Conservation (phyloP, 2,329 filamentous ascomycete species). For the Fusarium sp. region DNA sequence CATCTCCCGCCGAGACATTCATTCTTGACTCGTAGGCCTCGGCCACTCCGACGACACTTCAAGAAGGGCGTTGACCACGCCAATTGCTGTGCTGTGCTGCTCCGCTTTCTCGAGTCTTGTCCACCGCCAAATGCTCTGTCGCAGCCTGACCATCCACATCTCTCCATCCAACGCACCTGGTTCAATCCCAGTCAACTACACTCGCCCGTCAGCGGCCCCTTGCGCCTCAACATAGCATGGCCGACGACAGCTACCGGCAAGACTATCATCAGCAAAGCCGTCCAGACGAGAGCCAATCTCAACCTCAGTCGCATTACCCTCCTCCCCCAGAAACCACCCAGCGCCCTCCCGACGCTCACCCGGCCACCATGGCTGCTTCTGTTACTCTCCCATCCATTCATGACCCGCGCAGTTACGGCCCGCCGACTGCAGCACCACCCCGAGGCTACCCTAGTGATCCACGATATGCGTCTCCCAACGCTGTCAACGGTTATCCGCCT, state of each 20-base stretch:
- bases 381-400: slow-evolving; percentile 64
- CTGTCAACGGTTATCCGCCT: slow-evolving; percentile 60
- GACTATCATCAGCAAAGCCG: slow-evolving; percentile 51
- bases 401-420: slow-evolving; percentile 55
- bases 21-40: slow-evolving; percentile 39
- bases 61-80: slow-evolving; percentile 9
- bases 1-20: slow-evolving; percentile 43
- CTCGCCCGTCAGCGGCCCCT: slow-evolving; percentile 42
- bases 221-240: slow-evolving; percentile 51
- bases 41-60: slow-evolving; percentile 27
- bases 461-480: slow-evolving; percentile 57
- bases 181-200: slow-evolving; percentile 33
- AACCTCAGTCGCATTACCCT: slow-evolving; percentile 54
- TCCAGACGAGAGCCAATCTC: slow-evolving; percentile 56
- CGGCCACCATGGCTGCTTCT: slow-evolving; percentile 55
- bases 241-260: slow-evolving; percentile 53
- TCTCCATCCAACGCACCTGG: slow-evolving; percentile 19
- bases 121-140: slow-evolving; percentile 36
- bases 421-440: slow-evolving; percentile 47
- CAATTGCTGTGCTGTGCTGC: neutral
- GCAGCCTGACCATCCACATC: slow-evolving; percentile 22
- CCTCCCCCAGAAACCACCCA: slow-evolving; percentile 55
- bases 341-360: slow-evolving; percentile 46
- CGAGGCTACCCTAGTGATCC: slow-evolving; percentile 50
- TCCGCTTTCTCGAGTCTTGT: slow-evolving; percentile 2